These are phyloP conservation scores for Pseudoperonospora humuli DNA, from an alignment of 352 stramenopile genomes.

Conservation along the genomic window DNA sequence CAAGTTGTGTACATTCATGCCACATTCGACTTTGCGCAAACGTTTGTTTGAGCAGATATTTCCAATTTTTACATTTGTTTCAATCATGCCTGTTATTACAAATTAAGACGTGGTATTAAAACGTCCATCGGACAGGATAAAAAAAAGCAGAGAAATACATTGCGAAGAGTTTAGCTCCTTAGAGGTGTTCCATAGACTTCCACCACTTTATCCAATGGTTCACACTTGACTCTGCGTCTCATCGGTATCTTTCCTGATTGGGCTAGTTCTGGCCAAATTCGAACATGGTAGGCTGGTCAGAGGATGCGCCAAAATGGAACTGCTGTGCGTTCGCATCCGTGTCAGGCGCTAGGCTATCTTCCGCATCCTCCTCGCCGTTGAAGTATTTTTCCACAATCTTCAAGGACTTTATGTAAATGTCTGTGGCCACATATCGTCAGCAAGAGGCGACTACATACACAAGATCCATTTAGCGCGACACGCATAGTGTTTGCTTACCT, in stretches of 20 bases:
- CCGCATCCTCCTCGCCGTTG: conserved; percentile 95
- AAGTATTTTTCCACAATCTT: conserved; percentile 98
- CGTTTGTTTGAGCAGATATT: too few relatives aligned
- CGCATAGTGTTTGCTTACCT: conserved; percentile 59
- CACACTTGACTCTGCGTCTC: conserved; percentile 13
- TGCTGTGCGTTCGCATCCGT: conserved; percentile 66
- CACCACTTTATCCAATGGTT: conserved; percentile 10
- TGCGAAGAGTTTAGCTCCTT: conserved; percentile 25
- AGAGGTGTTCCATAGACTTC: conserved; percentile 18
- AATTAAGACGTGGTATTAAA: too few relatives aligned
- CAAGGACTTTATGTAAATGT: conserved; percentile 91
- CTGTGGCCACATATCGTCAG: conserved; percentile 32
- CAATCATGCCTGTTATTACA: too few relatives aligned
- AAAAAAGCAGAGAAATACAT: conserved; percentile 31
- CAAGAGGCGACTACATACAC: conserved; percentile 9
- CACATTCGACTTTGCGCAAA: neutral
- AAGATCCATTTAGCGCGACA: conserved; percentile 7
- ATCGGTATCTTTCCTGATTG: conserved; percentile 17
- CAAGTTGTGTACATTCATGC: neutral
- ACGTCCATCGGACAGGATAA: too few relatives aligned
- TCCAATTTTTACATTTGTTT: too few relatives aligned
- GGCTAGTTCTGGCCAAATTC: conserved; percentile 74
- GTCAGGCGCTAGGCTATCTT: conserved; percentile 71
- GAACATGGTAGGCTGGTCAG: conserved; percentile 70
- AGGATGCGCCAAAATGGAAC: conserved; percentile 67